phyloP scores from a whole-genome alignment of 768 basidiomycete genomes.

The Tephrocybe sp. region DNA sequence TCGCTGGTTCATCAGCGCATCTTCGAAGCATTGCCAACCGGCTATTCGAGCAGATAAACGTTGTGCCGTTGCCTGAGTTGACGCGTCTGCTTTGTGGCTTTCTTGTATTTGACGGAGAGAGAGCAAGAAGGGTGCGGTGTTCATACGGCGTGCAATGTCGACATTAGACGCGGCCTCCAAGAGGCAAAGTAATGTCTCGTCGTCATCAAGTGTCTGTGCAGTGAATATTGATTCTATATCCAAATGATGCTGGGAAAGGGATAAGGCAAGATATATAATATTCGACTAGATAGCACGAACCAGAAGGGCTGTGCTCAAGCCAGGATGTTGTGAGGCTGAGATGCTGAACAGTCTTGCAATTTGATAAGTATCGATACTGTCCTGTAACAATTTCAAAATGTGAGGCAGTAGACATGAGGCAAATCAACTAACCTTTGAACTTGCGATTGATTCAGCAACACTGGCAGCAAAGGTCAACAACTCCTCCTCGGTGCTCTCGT shows the following conservation, averaged over 20 bases:
- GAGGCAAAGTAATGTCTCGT: conserved; percentile 52
- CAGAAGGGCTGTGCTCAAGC: conserved; percentile 47
- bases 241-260: conserved; percentile 48
- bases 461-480: conserved; percentile 56
- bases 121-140: conserved; percentile 41
- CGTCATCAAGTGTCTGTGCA: conserved; percentile 48
- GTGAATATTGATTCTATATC: conserved; percentile 58
- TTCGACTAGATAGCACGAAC: conserved; percentile 26
- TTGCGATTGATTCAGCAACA: conserved; percentile 50
- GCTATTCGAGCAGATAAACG: conserved; percentile 50
- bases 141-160: conserved; percentile 58
- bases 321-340: conserved; percentile 65
- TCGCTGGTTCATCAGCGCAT: conserved; percentile 54
- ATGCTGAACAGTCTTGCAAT: conserved; percentile 64
- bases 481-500: conserved; percentile 49
- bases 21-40: conserved; percentile 62
- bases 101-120: conserved; percentile 37
- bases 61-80: conserved; percentile 44
- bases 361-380: conserved; percentile 54
- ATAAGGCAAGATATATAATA: neutral
- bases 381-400: conserved; percentile 31
- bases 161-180: conserved; percentile 65
- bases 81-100: conserved; percentile 36
- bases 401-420: neutral
- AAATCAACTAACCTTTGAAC: conserved; percentile 46